Evolutionary conservation across 345 rosid species (phyloP).

Genomic region (Citrus maxima): DNA sequence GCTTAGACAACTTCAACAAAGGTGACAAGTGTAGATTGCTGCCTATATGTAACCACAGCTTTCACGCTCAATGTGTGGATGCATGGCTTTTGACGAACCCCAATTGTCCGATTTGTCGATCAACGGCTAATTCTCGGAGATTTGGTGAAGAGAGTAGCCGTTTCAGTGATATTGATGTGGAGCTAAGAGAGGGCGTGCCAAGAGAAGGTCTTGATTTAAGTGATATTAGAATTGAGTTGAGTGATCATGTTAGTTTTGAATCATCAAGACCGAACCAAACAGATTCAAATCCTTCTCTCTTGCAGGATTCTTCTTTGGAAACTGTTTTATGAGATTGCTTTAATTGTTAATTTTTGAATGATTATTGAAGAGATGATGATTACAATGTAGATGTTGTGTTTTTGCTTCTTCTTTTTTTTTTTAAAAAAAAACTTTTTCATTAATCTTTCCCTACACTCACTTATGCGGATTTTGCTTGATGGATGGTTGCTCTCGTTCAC

Average conservation of each 20-base stretch:
- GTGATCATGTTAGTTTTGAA: background rate
- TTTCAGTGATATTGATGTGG: conserved; percentile 7
- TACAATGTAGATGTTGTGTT: background rate
- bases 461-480: background rate
- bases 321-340: background rate
- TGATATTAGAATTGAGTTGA: background rate
- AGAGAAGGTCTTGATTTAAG: background rate
- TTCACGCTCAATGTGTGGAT: conserved; percentile 55
- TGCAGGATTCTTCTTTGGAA: background rate
- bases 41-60: conserved; percentile 54
- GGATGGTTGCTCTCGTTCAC: background rate
- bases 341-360: background rate
- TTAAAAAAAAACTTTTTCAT: background rate
- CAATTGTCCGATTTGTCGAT: conserved; percentile 55
- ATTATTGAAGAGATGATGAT: background rate
- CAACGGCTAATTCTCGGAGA: conserved; percentile 26
- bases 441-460: background rate
- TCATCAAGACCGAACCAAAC: background rate
- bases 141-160: conserved; percentile 21
- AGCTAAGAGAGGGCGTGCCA: background rate
- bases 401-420: background rate
- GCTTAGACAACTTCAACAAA: conserved; percentile 47
- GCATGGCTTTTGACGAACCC: conserved; percentile 53
- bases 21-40: conserved; percentile 57
- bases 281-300: background rate